phyloP scores from a whole-genome alignment of 257 asterid genomes.

The Thymus quinquecostatus region DNA sequence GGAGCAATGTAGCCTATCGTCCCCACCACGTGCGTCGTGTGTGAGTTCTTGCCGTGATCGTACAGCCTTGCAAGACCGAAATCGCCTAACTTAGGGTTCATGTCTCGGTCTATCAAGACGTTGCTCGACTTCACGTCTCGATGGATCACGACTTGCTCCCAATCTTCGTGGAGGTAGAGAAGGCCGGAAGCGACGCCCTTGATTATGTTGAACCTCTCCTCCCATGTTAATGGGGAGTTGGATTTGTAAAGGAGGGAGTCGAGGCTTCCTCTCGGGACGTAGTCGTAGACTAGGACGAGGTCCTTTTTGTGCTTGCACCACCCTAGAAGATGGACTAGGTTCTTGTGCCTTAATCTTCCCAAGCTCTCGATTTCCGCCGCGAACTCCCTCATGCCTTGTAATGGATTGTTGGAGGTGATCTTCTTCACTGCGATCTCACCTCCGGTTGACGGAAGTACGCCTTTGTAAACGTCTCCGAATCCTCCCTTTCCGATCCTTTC shows the following conservation, averaged over 20 bases:
- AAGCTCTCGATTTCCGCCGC: slow-evolving; percentile 81
- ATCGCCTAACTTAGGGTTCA: slow-evolving; percentile 73
- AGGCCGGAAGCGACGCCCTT: slow-evolving; percentile 73
- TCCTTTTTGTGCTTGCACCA: slow-evolving; percentile 76
- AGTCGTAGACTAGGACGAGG: slow-evolving; percentile 75
- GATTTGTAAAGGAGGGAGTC: slow-evolving; percentile 51
- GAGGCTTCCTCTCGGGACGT: slow-evolving; percentile 74
- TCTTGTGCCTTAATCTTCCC: slow-evolving; percentile 73
- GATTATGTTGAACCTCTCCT: slow-evolving; percentile 58
- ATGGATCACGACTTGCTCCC: slow-evolving; percentile 82
- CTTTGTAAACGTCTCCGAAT: slow-evolving; percentile 72
- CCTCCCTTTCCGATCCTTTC: slow-evolving; percentile 70
- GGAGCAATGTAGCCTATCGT: slow-evolving; percentile 87
- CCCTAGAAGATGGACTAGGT: slow-evolving; percentile 75
- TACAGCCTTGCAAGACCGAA: slow-evolving; percentile 75
- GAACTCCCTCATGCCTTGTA: slow-evolving; percentile 71
- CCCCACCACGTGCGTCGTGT: slow-evolving; percentile 73
- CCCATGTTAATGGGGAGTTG: slow-evolving; percentile 49
- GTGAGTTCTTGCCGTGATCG: slow-evolving; percentile 55
- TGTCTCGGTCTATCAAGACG: slow-evolving; percentile 58
- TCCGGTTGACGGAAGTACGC: slow-evolving; percentile 48
- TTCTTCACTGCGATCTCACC: slow-evolving; percentile 63
- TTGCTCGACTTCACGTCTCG: slow-evolving; percentile 80
- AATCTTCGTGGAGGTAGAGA: slow-evolving; percentile 75
- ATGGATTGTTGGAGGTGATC: slow-evolving; percentile 54